Evolutionary conservation across 129 eudicot species (phyloP).

Genomic region (Chrysanthemum seticuspe): DNA sequence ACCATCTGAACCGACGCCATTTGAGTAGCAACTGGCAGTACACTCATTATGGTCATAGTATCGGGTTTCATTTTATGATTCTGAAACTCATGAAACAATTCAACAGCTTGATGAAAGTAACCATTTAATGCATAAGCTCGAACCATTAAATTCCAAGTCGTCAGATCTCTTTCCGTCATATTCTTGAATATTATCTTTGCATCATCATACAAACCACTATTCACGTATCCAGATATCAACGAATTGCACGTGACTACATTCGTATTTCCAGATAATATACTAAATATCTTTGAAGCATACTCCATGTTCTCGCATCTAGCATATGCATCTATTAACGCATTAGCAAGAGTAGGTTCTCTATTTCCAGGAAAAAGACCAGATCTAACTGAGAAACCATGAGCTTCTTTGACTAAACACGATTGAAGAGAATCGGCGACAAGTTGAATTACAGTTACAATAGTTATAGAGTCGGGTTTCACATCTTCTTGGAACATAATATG

Average conservation of each 20-base stretch:
- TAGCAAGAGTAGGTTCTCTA: constrained; percentile 54
- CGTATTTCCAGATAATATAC: constrained; percentile 40
- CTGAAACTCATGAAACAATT: constrained; percentile 54
- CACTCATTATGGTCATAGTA: constrained; percentile 59
- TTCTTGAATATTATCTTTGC: constrained; percentile 46
- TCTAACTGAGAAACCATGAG: constrained; percentile 65
- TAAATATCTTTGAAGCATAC: constrained; percentile 57
- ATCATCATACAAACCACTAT: constrained; percentile 37
- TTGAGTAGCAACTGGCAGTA: constrained; percentile 68
- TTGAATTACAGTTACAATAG: constrained; percentile 57
- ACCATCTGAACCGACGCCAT: constrained; percentile 59
- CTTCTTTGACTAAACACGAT: constrained; percentile 59
- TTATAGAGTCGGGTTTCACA: constrained; percentile 67
- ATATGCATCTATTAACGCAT: constrained; percentile 78
- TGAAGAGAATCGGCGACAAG: constrained; percentile 37
- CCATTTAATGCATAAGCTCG: constrained; percentile 59
- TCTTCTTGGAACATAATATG: constrained; percentile 52
- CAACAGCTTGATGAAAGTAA: constrained; percentile 41
- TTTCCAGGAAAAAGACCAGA: constrained; percentile 27
- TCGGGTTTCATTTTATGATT: constrained; percentile 62
- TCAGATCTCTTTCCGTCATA: constrained; percentile 57
- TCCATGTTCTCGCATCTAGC: constrained; percentile 64
- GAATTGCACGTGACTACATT: constrained; percentile 68
- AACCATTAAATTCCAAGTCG: constrained; percentile 91
- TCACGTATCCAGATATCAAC: constrained; percentile 57